Conservation (phyloP, 768 basidiomycete genomes). For the Termitomyces titanicus region DNA sequence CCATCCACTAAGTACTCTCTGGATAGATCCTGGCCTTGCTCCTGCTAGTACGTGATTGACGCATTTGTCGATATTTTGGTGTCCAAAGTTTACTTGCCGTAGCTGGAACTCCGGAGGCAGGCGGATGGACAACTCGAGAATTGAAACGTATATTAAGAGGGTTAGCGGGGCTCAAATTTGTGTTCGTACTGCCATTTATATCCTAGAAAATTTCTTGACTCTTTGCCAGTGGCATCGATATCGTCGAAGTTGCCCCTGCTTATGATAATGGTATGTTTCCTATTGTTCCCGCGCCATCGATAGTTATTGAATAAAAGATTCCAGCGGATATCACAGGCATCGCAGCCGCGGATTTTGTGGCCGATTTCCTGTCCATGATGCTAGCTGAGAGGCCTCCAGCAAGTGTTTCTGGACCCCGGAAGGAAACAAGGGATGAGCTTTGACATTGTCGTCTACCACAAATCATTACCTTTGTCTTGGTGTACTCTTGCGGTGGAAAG, state of each 20-base stretch:
- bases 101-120: constrained; percentile 84
- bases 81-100: constrained; percentile 1
- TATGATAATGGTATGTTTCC: constrained; percentile 60
- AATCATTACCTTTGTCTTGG: not conserved
- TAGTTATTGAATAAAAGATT: not conserved
- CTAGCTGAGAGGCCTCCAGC: constrained; percentile 37
- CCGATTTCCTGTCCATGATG: constrained; percentile 66
- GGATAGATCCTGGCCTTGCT: constrained; percentile 67
- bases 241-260: constrained; percentile 73
- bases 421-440: constrained; percentile 8
- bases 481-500: not conserved
- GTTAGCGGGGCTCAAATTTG: constrained; percentile 72
- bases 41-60: constrained; percentile 59
- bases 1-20: not conserved
- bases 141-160: constrained; percentile 79
- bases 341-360: constrained; percentile 64
- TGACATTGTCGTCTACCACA: not conserved
- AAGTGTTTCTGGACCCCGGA: not conserved
- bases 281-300: not conserved
- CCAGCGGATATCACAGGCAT: constrained; percentile 66
- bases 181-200: constrained; percentile 42
- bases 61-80: not conserved
- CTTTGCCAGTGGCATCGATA: constrained; percentile 54
- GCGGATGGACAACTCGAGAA: constrained; percentile 83
- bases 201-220: not conserved